Conservation (phyloP, 768 basidiomycete species). For the Candolleomyces aberdarensis region DNA sequence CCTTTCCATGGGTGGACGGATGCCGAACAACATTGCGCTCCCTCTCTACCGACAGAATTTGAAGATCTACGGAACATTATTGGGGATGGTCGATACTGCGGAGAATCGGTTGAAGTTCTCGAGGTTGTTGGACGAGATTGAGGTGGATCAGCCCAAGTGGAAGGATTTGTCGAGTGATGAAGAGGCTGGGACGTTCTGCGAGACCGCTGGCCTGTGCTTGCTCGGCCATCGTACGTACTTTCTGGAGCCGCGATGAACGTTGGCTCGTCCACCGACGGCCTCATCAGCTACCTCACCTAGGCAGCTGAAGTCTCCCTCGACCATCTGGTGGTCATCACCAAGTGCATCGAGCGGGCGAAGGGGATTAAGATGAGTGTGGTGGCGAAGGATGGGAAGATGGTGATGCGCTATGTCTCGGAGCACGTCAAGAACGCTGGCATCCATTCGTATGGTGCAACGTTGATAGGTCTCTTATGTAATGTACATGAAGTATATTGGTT, state of each 20-base stretch:
- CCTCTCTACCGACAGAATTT: constrained; percentile 96
- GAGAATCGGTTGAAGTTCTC: constrained; percentile 99
- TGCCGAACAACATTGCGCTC: constrained; percentile 97
- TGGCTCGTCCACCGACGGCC: constrained; percentile 88
- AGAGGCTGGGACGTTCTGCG: constrained; percentile 86
- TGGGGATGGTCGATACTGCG: constrained; percentile 99
- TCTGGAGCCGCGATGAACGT: constrained; percentile 99
- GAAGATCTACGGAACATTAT: constrained; percentile 97
- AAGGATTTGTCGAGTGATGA: constrained; percentile 92
- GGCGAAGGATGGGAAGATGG: constrained; percentile 94
- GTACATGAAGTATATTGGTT: no score
- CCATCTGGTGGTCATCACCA: constrained; percentile 96
- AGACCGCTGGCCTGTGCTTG: constrained; percentile 90
- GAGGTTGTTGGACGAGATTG: constrained; percentile 93
- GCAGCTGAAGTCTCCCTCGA: constrained; percentile 88
- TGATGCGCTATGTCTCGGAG: constrained; percentile 99
- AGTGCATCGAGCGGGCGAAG: constrained; percentile 99
- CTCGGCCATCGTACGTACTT: constrained; percentile 97
- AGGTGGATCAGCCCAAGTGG: constrained; percentile 97
- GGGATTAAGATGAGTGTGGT: constrained; percentile 99
- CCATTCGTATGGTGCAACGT: constrained; percentile 97
- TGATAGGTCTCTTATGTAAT: no score
- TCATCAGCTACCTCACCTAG: constrained; percentile 88
- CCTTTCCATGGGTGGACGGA: constrained; percentile 97
- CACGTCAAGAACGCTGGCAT: constrained; percentile 99